These are phyloP conservation scores for Graphilbum sp. DNA, from an alignment of 2,329 filamentous ascomycete genomes.

Conservation along the genomic window DNA sequence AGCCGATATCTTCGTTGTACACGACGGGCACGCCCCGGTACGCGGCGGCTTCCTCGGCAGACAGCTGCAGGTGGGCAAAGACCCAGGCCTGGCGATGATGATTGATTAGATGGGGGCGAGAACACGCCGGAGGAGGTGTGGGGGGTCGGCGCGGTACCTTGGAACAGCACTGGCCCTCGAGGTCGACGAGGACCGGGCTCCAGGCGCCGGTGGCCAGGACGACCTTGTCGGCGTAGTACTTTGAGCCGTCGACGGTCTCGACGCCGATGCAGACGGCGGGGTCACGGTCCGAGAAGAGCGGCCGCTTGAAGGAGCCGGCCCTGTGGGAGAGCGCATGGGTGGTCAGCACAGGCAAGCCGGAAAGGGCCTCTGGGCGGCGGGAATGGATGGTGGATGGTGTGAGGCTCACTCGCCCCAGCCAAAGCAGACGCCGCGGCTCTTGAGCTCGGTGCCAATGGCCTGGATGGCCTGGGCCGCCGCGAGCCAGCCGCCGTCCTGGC, in stretches of 20 bases:
- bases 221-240: constrained; percentile 5
- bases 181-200: constrained; percentile 18
- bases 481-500: constrained; percentile 27
- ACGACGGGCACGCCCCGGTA: constrained; percentile 26
- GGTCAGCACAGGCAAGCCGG: too few species aligned
- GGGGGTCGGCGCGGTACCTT: constrained; percentile 9
- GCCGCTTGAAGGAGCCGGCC: constrained; percentile 2
- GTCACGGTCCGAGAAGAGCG: not conserved
- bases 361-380: too few species aligned
- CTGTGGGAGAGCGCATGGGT: not conserved
- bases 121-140: not conserved
- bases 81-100: constrained; percentile 28
- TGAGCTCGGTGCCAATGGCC: constrained; percentile 23
- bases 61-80: constrained; percentile 26
- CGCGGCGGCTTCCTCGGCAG: constrained; percentile 20
- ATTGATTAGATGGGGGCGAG: not conserved
- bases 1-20: constrained; percentile 28
- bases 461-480: constrained; percentile 14
- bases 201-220: constrained; percentile 22
- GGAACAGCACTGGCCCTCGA: constrained; percentile 21
- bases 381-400: too few species aligned
- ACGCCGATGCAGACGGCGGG: constrained; percentile 1
- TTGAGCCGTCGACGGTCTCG: constrained; percentile 2
- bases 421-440: constrained; percentile 1
- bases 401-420: constrained; percentile 1